Conservation (phyloP, 164 flowering plant species). For the Tetracentron sinense region DNA sequence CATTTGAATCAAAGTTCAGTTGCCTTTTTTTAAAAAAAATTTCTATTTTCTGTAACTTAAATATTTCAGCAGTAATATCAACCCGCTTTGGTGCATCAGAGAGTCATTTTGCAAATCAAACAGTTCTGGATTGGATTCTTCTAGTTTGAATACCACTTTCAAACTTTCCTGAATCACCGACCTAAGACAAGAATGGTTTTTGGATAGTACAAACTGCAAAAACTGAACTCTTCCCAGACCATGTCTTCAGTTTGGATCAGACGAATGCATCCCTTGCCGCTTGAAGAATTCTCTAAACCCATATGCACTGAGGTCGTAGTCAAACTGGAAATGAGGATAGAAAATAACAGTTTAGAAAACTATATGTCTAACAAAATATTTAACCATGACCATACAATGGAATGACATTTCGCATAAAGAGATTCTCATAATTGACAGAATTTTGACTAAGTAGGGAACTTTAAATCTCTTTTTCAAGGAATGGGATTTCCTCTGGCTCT, state of each 20-base stretch:
- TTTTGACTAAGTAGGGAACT: too few relatives aligned
- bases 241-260: constrained; percentile 26
- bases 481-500: too few relatives aligned
- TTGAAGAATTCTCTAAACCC: constrained; percentile 89
- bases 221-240: background rate
- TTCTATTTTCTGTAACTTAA: background rate
- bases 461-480: too few relatives aligned
- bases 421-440: too few relatives aligned
- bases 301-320: constrained; percentile 67
- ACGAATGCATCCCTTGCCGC: constrained; percentile 42
- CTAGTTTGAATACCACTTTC: background rate
- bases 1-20: too few relatives aligned
- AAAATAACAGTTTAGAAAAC: background rate
- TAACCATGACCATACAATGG: background rate
- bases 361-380: background rate
- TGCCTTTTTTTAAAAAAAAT: too few relatives aligned
- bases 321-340: constrained; percentile 46
- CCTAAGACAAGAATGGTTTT: background rate
- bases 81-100: background rate
- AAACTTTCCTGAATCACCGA: background rate
- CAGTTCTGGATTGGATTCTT: background rate
- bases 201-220: background rate
- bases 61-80: background rate
- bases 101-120: background rate
- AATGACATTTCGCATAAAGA: background rate